A percentile compares a stretch with the other conserved stretches of the same genome.
Conservation (phyloP, 2,329 filamentous ascomycete species). For the Penicillium oxalicum region DNA sequence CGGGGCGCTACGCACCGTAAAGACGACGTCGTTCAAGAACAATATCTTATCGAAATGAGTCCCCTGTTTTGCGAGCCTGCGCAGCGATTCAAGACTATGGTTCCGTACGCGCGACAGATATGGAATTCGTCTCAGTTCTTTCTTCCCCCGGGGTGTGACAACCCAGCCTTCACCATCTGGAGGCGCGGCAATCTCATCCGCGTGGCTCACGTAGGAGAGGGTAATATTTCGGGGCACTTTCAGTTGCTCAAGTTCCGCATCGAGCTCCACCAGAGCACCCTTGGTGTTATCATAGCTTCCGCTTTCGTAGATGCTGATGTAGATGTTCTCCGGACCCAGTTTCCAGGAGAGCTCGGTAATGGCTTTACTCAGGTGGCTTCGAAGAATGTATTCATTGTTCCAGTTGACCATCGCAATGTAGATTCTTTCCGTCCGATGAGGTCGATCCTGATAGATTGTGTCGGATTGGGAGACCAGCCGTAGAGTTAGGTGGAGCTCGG, state of each 20-base stretch:
- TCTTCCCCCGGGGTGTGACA: constrained; percentile 48
- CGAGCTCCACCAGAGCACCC: constrained; percentile 52
- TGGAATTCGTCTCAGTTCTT: constrained; percentile 60
- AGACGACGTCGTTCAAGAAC: constrained; percentile 50
- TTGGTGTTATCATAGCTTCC: constrained; percentile 66
- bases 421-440: constrained; percentile 36
- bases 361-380: constrained; percentile 57
- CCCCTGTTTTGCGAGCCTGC: constrained; percentile 47
- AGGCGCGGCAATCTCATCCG: constrained; percentile 47
- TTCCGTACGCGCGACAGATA: constrained; percentile 63
- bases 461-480: constrained; percentile 13
- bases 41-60: constrained; percentile 53
- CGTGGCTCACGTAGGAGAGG: constrained; percentile 54
- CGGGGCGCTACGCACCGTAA: constrained; percentile 30
- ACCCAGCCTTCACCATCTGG: constrained; percentile 57
- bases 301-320: constrained; percentile 62
- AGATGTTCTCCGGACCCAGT: constrained; percentile 60
- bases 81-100: constrained; percentile 54
- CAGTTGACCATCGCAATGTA: constrained; percentile 67
- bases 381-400: constrained; percentile 58
- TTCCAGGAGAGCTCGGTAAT: constrained; percentile 52
- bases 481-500: constrained; percentile 17
- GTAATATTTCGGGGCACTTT: constrained; percentile 52
- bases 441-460: constrained; percentile 4
- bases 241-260: constrained; percentile 47